Percentiles rank a stretch among this genome's conserved stretches.
phyloP scores from a whole-genome alignment of 1,284 basidiomycete species.

The Ustilago trichophora region DNA sequence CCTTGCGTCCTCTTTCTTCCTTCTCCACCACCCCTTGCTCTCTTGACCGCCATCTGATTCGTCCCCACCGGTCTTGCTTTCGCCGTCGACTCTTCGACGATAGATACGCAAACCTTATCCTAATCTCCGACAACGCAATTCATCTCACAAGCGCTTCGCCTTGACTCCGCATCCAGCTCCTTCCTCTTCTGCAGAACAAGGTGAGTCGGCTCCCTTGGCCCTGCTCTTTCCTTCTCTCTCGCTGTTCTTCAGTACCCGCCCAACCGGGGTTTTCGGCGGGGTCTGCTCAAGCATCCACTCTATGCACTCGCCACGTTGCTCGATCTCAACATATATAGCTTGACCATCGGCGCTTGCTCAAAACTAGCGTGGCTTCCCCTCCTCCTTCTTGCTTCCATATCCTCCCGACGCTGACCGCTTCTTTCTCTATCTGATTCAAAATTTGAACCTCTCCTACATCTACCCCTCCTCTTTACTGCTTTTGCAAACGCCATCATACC shows the following conservation, averaged over 20 bases:
- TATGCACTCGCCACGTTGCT: neutral
- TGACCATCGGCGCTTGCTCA: neutral
- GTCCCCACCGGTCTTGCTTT: neutral
- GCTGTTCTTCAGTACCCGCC: neutral
- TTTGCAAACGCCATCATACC: neutral
- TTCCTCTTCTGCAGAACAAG: no score
- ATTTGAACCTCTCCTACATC: no score
- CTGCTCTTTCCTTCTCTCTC: neutral
- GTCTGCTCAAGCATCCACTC: neutral
- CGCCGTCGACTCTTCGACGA: neutral
- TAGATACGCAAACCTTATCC: conserved; percentile 21
- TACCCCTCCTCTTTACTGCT: no score
- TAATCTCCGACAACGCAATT: conserved; percentile 20
- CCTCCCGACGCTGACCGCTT: conserved; percentile 14
- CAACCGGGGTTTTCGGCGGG: neutral
- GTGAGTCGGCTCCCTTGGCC: conserved; percentile 1
- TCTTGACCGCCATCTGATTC: no score
- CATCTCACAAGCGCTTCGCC: conserved; percentile 2
- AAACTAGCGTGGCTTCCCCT: conserved; percentile 1
- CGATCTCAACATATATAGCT: conserved; percentile 12
- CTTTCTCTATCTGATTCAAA: neutral
- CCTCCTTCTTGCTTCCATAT: neutral
- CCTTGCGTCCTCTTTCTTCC: neutral
- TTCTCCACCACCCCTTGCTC: neutral
- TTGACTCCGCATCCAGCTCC: conserved; percentile 23